Conservation (phyloP, 495 filamentous ascomycete species). For the Aspergillus affinis region DNA sequence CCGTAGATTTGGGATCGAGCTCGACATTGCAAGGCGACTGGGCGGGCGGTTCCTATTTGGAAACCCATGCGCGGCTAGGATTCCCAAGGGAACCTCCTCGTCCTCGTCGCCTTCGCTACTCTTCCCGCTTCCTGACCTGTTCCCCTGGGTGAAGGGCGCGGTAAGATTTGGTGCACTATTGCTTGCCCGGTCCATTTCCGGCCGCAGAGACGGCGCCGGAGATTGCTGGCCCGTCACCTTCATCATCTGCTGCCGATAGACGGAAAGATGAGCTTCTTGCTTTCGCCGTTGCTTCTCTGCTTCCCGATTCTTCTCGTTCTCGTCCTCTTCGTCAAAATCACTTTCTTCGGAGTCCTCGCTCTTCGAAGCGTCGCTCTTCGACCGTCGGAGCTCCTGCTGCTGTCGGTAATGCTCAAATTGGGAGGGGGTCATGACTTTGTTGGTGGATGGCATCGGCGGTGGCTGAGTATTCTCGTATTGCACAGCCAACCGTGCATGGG, state of each 20-base stretch:
- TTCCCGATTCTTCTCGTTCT: slow-evolving; percentile 70
- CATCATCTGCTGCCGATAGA: slow-evolving; percentile 96
- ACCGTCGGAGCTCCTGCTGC: slow-evolving; percentile 68
- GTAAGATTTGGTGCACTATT: slow-evolving; percentile 47
- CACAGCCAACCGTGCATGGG: slow-evolving; percentile 54
- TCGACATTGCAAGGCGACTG: slow-evolving; percentile 62
- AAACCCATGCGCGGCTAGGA: slow-evolving; percentile 90
- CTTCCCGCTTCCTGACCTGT: slow-evolving; percentile 44
- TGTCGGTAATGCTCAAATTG: slow-evolving; percentile 83
- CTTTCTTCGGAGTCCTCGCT: slow-evolving; percentile 50
- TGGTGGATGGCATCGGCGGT: slow-evolving; percentile 42
- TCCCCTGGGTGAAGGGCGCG: slow-evolving; percentile 32
- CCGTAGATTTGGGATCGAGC: slow-evolving; percentile 56
- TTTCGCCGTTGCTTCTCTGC: slow-evolving; percentile 76
- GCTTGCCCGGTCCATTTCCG: slow-evolving; percentile 41
- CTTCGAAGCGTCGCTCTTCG: slow-evolving; percentile 46
- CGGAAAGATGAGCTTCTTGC: slow-evolving; percentile 85
- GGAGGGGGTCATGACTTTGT: slow-evolving; percentile 85
- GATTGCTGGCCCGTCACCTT: slow-evolving; percentile 81
- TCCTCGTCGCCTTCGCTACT: slow-evolving; percentile 70
- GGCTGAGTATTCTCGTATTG: slow-evolving; percentile 45
- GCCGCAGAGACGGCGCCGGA: slow-evolving; percentile 40
- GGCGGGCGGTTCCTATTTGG: slow-evolving; percentile 81
- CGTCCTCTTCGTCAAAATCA: slow-evolving; percentile 83
- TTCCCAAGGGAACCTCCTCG: slow-evolving; percentile 84